Percentiles rank a stretch among this genome's conserved stretches.
Conservation (phyloP, 1,284 basidiomycete species). For the Spongispora temasekensis region DNA sequence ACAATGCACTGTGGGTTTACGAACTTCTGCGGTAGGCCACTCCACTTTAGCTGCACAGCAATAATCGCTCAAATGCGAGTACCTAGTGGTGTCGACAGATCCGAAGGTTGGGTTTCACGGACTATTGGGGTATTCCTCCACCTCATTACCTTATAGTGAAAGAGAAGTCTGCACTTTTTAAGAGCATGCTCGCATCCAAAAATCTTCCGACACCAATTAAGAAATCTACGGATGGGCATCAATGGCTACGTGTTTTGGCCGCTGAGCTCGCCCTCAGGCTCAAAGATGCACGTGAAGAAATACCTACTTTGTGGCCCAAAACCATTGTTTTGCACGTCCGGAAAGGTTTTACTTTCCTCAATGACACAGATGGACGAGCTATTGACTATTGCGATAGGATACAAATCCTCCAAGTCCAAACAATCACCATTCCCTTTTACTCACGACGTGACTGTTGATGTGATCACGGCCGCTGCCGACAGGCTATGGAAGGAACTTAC, state of each 20-base stretch:
- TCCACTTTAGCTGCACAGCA: not conserved
- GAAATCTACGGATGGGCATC: slow-evolving; percentile 71
- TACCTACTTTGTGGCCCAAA: slow-evolving; percentile 89
- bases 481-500: slow-evolving; percentile 89
- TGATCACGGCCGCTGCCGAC: slow-evolving; percentile 77
- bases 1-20: slow-evolving; percentile 88
- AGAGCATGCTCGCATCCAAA: slow-evolving; percentile 94
- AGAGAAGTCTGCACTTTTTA: slow-evolving; percentile 77
- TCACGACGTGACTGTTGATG: slow-evolving; percentile 70
- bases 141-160: slow-evolving; percentile 58
- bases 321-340: slow-evolving; percentile 79
- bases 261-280: slow-evolving; percentile 88
- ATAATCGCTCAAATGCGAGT: slow-evolving; percentile 2
- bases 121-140: not conserved
- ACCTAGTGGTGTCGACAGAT: slow-evolving; percentile 83
- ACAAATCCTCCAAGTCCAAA: slow-evolving; percentile 67
- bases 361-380: not conserved
- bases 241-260: slow-evolving; percentile 91
- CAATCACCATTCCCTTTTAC: slow-evolving; percentile 85
- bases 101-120: slow-evolving; percentile 63
- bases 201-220: slow-evolving; percentile 82
- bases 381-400: slow-evolving; percentile 46
- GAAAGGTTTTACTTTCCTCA: slow-evolving; percentile 51
- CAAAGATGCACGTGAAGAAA: slow-evolving; percentile 75
- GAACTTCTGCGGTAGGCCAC: slow-evolving; percentile 67